Percentiles rank a stretch among this genome's conserved stretches.
Evolutionary conservation across 1,139 yeast species (phyloP).

Genomic region (Yamadazyma trypodendri): DNA sequence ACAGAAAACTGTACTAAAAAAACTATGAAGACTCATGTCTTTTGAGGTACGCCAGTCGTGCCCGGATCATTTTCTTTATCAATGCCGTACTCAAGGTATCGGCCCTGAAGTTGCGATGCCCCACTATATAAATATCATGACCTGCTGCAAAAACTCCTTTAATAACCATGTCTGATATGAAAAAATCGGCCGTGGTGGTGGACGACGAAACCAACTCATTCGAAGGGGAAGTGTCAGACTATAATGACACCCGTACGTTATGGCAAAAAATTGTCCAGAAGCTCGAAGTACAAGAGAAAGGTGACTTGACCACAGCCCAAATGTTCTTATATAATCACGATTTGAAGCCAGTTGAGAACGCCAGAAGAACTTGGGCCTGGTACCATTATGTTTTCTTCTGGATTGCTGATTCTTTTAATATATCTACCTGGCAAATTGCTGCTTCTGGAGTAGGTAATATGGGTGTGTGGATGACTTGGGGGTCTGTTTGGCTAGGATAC

Average conservation of each 20-base stretch:
- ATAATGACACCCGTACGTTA: slow-evolving; percentile 12
- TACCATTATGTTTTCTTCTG: slow-evolving; percentile 75
- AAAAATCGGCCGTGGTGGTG: slow-evolving; percentile 3
- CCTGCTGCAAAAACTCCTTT: not conserved
- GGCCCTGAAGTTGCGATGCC: not conserved
- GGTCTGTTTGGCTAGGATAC: slow-evolving; percentile 78
- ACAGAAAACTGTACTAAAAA: not conserved
- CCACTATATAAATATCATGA: not conserved
- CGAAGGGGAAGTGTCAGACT: slow-evolving; percentile 16
- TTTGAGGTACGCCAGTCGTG: not conserved
- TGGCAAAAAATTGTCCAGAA: slow-evolving; percentile 18
- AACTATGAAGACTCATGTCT: not conserved
- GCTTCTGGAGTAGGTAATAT: slow-evolving; percentile 71
- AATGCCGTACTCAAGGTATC: not conserved
- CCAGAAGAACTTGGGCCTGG: slow-evolving; percentile 78
- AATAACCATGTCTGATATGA: not conserved
- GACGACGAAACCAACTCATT: slow-evolving; percentile 10
- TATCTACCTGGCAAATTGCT: slow-evolving; percentile 90
- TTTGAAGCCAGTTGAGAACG: slow-evolving; percentile 70
- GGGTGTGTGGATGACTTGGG: slow-evolving; percentile 90
- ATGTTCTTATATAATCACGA: slow-evolving; percentile 70
- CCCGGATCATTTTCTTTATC: not conserved
- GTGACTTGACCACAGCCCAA: slow-evolving; percentile 44
- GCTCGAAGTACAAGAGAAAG: slow-evolving; percentile 28
- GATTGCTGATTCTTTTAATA: slow-evolving; percentile 85